Percentiles rank a stretch among this genome's conserved stretches.
Evolutionary conservation across 192 early-diverging fungal genomes (phyloP).

Genomic region (Coemansia pectinata): DNA sequence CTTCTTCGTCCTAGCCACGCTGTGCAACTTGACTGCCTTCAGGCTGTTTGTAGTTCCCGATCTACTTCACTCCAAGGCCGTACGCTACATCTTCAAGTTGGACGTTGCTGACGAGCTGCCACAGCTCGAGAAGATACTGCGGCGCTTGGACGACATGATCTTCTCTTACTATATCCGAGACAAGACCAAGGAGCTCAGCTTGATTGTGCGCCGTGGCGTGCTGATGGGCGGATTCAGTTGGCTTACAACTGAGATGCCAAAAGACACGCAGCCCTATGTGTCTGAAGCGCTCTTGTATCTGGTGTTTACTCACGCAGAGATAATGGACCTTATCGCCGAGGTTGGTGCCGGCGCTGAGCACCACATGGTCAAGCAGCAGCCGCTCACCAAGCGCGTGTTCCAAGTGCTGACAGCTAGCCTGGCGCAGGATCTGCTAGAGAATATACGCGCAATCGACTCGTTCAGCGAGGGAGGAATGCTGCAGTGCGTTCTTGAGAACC

Average conservation of each 20-base stretch:
- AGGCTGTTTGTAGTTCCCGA: conserved; percentile 73
- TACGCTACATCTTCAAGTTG: conserved; percentile 60
- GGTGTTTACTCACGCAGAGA: conserved; percentile 88
- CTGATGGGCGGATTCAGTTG: conserved; percentile 88
- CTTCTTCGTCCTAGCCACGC: conserved; percentile 67
- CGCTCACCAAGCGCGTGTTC: conserved; percentile 75
- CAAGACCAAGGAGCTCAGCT: conserved; percentile 64
- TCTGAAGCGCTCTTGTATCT: conserved; percentile 82
- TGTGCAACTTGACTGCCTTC: conserved; percentile 82
- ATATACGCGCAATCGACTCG: conserved; percentile 75
- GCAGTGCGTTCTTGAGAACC: conserved; percentile 91
- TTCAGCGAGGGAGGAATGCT: conserved; percentile 93
- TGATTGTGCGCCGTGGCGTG: conserved; percentile 79
- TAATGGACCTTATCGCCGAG: conserved; percentile 74
- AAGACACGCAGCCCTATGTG: conserved; percentile 87
- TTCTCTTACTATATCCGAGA: conserved; percentile 87
- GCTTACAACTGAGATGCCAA: conserved; percentile 68
- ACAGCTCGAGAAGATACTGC: conserved; percentile 70
- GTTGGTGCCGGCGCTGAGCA: conserved; percentile 52
- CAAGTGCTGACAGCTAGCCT: conserved; percentile 71
- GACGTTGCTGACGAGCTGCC: conserved; percentile 58
- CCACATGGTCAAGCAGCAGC: conserved; percentile 58
- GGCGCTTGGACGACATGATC: conserved; percentile 78
- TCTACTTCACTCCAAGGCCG: conserved; percentile 69
- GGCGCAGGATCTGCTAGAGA: conserved; percentile 76